A percentile compares a stretch with the other conserved stretches of the same genome.
Evolutionary conservation across 2,329 filamentous ascomycete species (phyloP).

Genomic region (Epichloe gansuensis): DNA sequence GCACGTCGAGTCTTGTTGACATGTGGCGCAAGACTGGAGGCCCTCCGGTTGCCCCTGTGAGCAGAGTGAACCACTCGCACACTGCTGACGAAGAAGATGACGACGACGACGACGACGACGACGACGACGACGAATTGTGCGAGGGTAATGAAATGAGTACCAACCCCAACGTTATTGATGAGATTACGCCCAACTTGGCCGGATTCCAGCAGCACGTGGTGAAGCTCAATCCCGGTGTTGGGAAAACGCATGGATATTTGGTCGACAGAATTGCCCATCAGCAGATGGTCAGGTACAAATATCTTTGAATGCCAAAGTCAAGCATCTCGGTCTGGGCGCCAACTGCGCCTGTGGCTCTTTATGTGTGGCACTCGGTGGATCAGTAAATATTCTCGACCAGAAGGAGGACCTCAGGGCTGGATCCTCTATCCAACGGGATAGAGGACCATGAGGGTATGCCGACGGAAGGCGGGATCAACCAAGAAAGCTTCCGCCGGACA

Average conservation of each 20-base stretch:
- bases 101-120: conserved; percentile 37
- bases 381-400: conserved; percentile 47
- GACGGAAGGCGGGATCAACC: conserved; percentile 55
- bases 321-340: conserved; percentile 51
- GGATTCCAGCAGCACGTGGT: conserved; percentile 69
- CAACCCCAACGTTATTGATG: conserved; percentile 51
- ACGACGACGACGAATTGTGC: conserved; percentile 43
- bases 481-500: conserved; percentile 65
- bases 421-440: conserved; percentile 42
- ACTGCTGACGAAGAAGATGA: not conserved
- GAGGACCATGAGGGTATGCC: conserved; percentile 48
- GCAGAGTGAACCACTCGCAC: conserved; percentile 17
- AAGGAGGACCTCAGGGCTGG: conserved; percentile 47
- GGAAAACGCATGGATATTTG: conserved; percentile 44
- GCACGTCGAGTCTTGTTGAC: conserved; percentile 33
- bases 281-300: conserved; percentile 68
- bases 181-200: conserved; percentile 58
- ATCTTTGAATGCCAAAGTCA: conserved; percentile 58
- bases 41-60: conserved; percentile 38
- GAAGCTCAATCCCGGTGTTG: conserved; percentile 60
- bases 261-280: conserved; percentile 75
- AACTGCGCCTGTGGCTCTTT: conserved; percentile 49
- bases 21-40: conserved; percentile 43
- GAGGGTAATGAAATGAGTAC: conserved; percentile 51
- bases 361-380: conserved; percentile 58